Evolutionary conservation across 2,329 filamentous ascomycete species (phyloP), one percentile per base, ranked within the genome.

Genomic region (Zymoseptoria tritici): DNA sequence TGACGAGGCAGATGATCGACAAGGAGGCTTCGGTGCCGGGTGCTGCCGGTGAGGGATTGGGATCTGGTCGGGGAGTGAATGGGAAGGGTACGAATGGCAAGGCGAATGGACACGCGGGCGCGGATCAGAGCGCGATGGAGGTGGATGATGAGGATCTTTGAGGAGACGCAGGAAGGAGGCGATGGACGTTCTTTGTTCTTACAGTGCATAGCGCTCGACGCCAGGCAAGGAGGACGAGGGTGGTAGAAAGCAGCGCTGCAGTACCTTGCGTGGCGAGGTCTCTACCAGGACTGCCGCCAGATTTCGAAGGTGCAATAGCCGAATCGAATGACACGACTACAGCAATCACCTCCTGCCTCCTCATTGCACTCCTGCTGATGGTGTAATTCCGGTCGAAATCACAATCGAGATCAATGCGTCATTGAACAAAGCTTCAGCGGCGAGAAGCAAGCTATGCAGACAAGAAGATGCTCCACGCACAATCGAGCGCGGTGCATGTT

Each of bases 1-100:
- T 99, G n/a, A 95, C 91, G 66, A 84, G 93, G 74, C 94, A 97
- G 77, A 97, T 99, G 93, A 97, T 99, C 71, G 94, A 97, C 80
- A 97, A 97, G 80, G 94, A 99, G 76, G 94, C 94, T 3, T 94
- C 91, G 4, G 90, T 96, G 76, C 90, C 93, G 20, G 87, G 84
- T 74, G 87, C 87, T 76, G 82, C 88, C 61, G 73, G 75, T 76
- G 58, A 75, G 68, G 71, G 79, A 24, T 24, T 64, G 20, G 63
- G 60, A 16, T 61, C 53, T 49, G 59, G 55, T 50, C 56, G 60
- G 50, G 50, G 49, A 20, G 9, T 59, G 51, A 64, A 62, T 21
- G 62, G 59, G 22, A 65, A 62, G 42, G 57, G 49, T 11, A 52
- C 55, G n/a, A 64, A 64, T 29, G 62, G 61, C 16, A 52, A 59